Evolutionary conservation across 2,329 filamentous ascomycete genomes (phyloP).

Genomic region (Nemania diffusa): DNA sequence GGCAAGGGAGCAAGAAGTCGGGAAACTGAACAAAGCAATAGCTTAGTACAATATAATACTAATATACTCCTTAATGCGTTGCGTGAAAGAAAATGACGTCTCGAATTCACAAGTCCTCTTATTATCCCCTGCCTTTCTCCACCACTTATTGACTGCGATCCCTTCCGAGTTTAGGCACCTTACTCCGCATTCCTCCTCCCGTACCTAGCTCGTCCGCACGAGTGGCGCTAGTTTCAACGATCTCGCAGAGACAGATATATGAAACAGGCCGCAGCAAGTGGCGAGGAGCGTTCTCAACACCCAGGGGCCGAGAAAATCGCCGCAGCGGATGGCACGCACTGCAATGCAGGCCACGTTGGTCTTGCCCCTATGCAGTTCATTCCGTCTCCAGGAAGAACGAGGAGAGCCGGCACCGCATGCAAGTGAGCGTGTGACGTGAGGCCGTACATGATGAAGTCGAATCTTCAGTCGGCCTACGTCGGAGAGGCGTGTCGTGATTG

Average conservation of each 20-base stretch:
- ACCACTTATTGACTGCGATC: not conserved
- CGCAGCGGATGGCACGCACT: not conserved
- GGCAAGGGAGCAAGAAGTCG: not conserved
- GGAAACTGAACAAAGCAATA: not conserved
- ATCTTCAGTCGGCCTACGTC: conserved; percentile 1
- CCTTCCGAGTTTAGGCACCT: not conserved
- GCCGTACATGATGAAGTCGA: conserved; percentile 1
- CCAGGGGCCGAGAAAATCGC: not conserved
- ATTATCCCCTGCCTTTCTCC: not conserved
- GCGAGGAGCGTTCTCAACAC: not conserved
- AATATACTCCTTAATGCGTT: not conserved
- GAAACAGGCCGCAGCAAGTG: not conserved
- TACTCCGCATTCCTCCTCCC: conserved; percentile 4
- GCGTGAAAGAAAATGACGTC: conserved; percentile 2
- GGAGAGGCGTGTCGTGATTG: not conserved
- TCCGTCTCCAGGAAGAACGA: not conserved
- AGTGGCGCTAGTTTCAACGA: conserved; percentile 3
- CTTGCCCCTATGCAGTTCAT: not conserved
- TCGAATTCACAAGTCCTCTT: conserved; percentile 10
- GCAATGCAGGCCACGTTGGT: conserved; percentile 28
- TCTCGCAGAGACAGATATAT: not conserved
- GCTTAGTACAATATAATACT: too few species aligned
- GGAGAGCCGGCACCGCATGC: conserved; percentile 2
- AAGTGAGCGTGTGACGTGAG: conserved; percentile 17
- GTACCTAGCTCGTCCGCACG: not conserved